Evolutionary conservation across 257 asterid species (phyloP).

Genomic region (Jacaranda copaia): DNA sequence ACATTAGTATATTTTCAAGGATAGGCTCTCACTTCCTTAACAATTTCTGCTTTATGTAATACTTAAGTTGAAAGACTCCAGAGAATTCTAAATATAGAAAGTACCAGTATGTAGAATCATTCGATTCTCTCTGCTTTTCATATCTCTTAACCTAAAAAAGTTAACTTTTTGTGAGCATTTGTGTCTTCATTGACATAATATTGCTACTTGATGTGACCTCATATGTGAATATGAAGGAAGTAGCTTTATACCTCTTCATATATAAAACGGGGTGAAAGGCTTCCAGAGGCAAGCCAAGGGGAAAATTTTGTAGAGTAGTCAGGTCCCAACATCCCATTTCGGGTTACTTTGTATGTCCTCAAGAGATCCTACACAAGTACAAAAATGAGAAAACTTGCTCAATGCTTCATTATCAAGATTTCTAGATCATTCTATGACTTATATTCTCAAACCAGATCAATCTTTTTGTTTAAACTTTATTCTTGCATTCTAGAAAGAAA

Average conservation of each 20-base stretch:
- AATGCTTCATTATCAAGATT: background rate
- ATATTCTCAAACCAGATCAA: background rate
- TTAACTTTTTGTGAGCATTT: constrained; percentile 32
- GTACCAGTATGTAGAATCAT: constrained; percentile 94
- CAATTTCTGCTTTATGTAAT: background rate
- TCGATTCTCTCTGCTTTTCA: constrained; percentile 77
- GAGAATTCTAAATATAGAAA: background rate
- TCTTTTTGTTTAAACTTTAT: background rate
- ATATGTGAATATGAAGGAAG: constrained; percentile 20
- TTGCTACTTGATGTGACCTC: constrained; percentile 8
- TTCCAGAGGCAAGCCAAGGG: constrained; percentile 95
- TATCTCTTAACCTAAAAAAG: constrained; percentile 83
- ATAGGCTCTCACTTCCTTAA: background rate
- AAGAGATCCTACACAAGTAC: constrained; percentile 62
- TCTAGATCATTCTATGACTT: background rate
- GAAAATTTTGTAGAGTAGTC: constrained; percentile 95
- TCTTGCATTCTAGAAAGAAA: background rate
- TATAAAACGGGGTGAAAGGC: constrained; percentile 88
- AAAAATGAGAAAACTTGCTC: background rate
- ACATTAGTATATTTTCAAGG: constrained; percentile 19
- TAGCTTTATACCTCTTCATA: constrained; percentile 72
- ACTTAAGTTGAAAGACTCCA: background rate
- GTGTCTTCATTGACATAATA: constrained; percentile 23
- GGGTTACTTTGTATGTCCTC: constrained; percentile 78
- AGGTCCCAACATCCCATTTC: constrained; percentile 95